Base-by-base conservation (phyloP, 2,329 filamentous ascomycete species). In the Fusarium coffeatum region DNA sequence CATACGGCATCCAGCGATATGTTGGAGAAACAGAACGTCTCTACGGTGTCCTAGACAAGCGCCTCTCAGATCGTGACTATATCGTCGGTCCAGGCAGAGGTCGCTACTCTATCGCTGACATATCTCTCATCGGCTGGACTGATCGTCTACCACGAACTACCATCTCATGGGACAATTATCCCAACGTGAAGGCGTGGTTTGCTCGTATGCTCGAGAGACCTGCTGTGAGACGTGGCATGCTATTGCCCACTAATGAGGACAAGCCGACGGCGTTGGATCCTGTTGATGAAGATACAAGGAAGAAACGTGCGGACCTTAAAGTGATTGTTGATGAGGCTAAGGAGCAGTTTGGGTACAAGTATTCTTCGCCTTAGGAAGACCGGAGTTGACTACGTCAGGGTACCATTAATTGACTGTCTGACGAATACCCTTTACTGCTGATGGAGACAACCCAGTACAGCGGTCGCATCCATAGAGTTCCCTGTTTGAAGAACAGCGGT, bases 1-100 rank as follows among this genome's bases (percentile, higher is more conserved):
- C 89, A 51, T 94, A 93, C 78, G 89, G 86, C 50, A 86, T 91
- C 18, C 89, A 91, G 75, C 87, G 92, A 42, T 95, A 94, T 79
- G 84, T 90, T 55, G 93, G 92, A 74, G 93, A 95, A 83, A 88
- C 89, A 3, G 86, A 91, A 69, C 88, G 93, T 5, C 84, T 95
- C 3, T 94, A 94, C 79, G 86, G 90, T 25, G 84, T 94, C 22
- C 84, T 95, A 3, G 86, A 95, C 77, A 83, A 84, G 73, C 90
- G 90, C 55, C 87, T 95, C 16, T 73, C 72, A 16, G 75, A 78
- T 25, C 81, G 85, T 5, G 84, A 87, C 55, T 89, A 81, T 67
- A 74, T 88, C 9, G 86, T 84, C 5, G 90, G 90, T 6, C 76
- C 83, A 2, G 84, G 79, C 15, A 74, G 75, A 27, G 86, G 88